Conservation (phyloP, 2,329 filamentous ascomycete genomes). For the Colletotrichum tamarilloi region DNA sequence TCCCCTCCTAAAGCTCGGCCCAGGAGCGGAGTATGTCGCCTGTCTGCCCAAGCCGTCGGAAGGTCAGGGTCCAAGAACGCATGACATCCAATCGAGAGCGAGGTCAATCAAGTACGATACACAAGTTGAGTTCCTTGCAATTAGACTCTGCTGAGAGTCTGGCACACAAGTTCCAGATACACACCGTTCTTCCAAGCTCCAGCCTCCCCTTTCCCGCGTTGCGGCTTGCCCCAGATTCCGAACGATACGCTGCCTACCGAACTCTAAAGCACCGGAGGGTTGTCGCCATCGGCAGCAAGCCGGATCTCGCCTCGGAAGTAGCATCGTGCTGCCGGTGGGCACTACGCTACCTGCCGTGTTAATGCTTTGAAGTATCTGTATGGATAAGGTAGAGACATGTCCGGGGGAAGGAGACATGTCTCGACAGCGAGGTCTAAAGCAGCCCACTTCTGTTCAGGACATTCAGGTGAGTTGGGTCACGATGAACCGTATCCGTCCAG, state of each 20-base stretch:
- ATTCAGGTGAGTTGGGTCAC: not conserved
- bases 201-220: not conserved
- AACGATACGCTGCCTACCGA: not conserved
- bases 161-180: not conserved
- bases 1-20: not conserved
- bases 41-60: slow-evolving; percentile 22
- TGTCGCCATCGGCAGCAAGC: not conserved
- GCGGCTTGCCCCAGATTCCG: not conserved
- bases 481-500: not conserved
- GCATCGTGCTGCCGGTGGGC: not conserved
- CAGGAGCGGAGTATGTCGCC: slow-evolving; percentile 9
- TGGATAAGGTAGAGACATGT: too few relatives aligned
- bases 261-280: not conserved
- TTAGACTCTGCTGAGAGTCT: not conserved
- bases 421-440: not conserved
- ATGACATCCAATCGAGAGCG: slow-evolving; percentile 15
- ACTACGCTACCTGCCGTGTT: not conserved
- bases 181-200: not conserved
- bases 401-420: not conserved
- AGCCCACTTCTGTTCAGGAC: not conserved
- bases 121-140: not conserved
- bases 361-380: not conserved
- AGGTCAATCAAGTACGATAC: not conserved
- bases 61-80: slow-evolving; percentile 26
- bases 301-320: not conserved